These are phyloP conservation scores for Auriculariales sp. DNA, from an alignment of 768 basidiomycete species.

Conservation along the genomic window DNA sequence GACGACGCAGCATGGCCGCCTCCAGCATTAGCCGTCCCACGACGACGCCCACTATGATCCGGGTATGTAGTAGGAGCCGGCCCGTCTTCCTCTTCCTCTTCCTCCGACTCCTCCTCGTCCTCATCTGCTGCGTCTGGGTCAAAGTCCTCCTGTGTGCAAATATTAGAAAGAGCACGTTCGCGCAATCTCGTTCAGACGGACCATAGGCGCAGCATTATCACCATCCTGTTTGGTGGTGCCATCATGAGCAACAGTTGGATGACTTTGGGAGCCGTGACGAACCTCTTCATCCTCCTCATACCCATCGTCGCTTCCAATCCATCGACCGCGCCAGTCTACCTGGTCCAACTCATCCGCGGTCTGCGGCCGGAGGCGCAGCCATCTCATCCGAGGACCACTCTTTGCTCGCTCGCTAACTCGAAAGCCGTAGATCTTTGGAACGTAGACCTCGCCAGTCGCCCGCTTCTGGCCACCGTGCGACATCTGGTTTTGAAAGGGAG, in stretches of 20 bases:
- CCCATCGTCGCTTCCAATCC: constrained; percentile 48
- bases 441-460: constrained; percentile 75
- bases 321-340: constrained; percentile 84
- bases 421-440: constrained; percentile 92
- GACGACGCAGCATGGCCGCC: background rate
- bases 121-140: constrained; percentile 31
- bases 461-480: constrained; percentile 80
- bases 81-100: constrained; percentile 31
- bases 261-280: too few species aligned
- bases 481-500: constrained; percentile 75
- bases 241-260: constrained; percentile 31
- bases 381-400: constrained; percentile 92
- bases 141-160: constrained; percentile 12
- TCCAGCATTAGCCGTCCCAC: background rate
- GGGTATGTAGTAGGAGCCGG: background rate
- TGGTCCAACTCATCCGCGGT: constrained; percentile 64
- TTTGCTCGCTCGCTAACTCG: constrained; percentile 91
- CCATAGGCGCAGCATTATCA: constrained; percentile 5
- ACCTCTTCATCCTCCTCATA: constrained; percentile 61
- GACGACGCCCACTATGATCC: background rate
- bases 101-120: constrained; percentile 39
- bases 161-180: background rate
- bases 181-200: background rate
- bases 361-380: constrained; percentile 81
- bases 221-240: constrained; percentile 37